Percentiles rank a stretch among this genome's conserved stretches.
Evolutionary conservation across 1,284 basidiomycete genomes (phyloP).

Genomic region (Uromyces viciae-fabae): DNA sequence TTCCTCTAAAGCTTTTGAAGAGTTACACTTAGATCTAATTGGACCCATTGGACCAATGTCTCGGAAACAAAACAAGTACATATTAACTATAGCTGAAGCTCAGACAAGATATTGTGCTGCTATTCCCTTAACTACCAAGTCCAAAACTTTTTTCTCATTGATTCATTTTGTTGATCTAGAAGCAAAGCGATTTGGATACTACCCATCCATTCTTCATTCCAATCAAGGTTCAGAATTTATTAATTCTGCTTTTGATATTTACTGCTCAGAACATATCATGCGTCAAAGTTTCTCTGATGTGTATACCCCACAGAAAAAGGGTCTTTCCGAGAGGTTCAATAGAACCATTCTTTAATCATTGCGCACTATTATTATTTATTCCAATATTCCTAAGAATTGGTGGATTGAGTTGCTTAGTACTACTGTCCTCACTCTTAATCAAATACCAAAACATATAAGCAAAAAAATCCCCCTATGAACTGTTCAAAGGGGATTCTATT

Average conservation of each 20-base stretch:
- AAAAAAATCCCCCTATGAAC: neutral
- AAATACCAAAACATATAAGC: neutral
- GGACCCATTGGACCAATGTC: neutral
- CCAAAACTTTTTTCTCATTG: neutral
- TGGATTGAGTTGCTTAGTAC: neutral
- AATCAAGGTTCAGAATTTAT: neutral
- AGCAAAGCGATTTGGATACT: neutral
- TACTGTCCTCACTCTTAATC: neutral
- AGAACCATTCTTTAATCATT: neutral
- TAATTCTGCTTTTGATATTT: neutral
- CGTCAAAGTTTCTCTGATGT: neutral
- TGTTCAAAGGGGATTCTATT: neutral
- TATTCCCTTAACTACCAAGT: neutral
- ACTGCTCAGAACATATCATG: neutral
- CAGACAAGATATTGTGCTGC: neutral
- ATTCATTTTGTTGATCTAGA: neutral
- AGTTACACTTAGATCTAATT: neutral
- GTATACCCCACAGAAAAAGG: neutral
- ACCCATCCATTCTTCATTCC: neutral
- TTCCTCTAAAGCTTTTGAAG: neutral
- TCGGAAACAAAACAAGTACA: neutral
- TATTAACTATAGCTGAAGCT: neutral
- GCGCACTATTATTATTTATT: neutral
- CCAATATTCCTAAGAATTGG: neutral
- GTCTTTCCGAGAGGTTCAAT: neutral